Conservation (phyloP, 2,329 filamentous ascomycete genomes). For the Alternaria ethzedia region DNA sequence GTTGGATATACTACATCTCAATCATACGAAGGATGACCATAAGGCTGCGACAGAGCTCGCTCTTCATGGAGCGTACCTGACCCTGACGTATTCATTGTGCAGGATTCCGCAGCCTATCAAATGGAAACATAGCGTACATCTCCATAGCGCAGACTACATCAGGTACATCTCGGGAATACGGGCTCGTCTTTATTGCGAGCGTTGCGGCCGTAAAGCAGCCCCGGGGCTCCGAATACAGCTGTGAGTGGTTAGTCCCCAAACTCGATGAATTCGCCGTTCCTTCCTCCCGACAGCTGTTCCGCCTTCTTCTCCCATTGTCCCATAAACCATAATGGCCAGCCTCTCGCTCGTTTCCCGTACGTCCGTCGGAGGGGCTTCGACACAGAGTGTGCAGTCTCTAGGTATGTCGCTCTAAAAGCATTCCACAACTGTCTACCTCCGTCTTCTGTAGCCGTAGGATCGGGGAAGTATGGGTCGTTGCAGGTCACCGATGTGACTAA, state of each 20-base stretch:
- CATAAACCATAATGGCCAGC: neutral
- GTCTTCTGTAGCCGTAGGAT: neutral
- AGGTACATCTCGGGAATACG: too few relatives aligned
- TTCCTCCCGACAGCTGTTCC: neutral
- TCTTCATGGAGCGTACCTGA: too few relatives aligned
- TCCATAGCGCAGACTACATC: too few relatives aligned
- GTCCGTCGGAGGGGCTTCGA: neutral
- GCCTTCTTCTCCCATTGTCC: neutral
- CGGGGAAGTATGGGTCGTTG: neutral
- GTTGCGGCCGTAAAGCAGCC: neutral
- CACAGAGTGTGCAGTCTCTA: neutral
- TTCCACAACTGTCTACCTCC: neutral
- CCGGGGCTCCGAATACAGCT: fast-evolving
- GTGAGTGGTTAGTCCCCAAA: neutral
- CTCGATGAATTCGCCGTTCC: neutral
- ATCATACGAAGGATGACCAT: too few relatives aligned
- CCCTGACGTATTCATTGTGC: too few relatives aligned
- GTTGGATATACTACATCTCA: too few relatives aligned
- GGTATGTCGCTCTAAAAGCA: neutral
- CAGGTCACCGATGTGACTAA: neutral
- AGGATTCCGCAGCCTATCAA: too few relatives aligned
- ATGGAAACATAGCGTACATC: too few relatives aligned
- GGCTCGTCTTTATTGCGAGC: neutral
- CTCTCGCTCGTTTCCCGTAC: neutral
- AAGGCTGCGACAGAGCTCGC: too few relatives aligned